phyloP scores from a whole-genome alignment of 345 rosid genomes.

The Ricinus communis region DNA sequence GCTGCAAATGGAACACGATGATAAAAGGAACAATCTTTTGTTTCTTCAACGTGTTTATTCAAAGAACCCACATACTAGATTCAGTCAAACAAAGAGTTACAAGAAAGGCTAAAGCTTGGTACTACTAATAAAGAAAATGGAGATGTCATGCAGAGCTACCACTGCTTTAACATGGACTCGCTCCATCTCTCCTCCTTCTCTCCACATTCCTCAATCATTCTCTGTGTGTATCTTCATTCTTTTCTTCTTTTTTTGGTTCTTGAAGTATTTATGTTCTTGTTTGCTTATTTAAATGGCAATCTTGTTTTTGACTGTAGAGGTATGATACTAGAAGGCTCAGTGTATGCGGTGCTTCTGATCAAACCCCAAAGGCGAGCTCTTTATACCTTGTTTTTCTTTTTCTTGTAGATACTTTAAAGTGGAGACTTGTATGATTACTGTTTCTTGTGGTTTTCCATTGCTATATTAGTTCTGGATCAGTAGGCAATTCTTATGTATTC shows the following conservation, averaged over 20 bases:
- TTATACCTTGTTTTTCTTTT: background rate
- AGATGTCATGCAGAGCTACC: slow-evolving; percentile 35
- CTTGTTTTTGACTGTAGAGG: slow-evolving; percentile 31
- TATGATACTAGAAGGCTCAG: slow-evolving; percentile 36
- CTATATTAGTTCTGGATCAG: background rate
- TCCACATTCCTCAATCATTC: slow-evolving; percentile 34
- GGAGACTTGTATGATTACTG: background rate
- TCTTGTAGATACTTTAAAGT: background rate
- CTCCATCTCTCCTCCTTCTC: slow-evolving; percentile 43
- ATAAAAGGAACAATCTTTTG: background rate
- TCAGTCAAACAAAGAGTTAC: background rate
- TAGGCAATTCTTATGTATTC: background rate
- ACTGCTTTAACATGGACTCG: slow-evolving; percentile 57
- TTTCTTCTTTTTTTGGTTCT: background rate
- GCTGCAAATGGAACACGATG: slow-evolving; percentile 47
- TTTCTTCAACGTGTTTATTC: background rate
- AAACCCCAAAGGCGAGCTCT: slow-evolving; percentile 45
- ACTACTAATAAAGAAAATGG: slow-evolving; percentile 27
- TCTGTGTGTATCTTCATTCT: slow-evolving; percentile 29
- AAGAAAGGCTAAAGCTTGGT: background rate
- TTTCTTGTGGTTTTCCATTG: background rate
- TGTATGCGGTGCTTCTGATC: slow-evolving; percentile 47
- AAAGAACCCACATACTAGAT: background rate
- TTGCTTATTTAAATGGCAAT: slow-evolving; percentile 2
- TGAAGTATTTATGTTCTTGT: background rate